Evolutionary conservation across 768 basidiomycete genomes (phyloP).

Genomic region (Lactarius tabidus): DNA sequence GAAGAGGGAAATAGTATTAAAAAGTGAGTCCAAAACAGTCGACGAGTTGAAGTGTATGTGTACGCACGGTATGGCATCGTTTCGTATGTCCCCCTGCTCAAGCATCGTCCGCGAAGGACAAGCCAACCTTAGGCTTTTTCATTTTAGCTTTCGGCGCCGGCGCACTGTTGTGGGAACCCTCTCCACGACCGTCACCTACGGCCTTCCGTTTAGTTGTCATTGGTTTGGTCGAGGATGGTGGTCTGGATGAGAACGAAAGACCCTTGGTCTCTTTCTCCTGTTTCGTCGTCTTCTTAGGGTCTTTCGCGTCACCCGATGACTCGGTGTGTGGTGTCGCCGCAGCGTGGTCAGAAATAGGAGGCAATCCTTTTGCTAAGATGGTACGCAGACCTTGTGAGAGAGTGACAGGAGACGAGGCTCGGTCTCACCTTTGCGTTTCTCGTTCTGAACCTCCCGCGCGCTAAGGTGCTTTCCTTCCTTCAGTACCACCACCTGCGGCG

Average conservation of each 20-base stretch:
- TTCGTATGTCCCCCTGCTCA: conserved; percentile 28
- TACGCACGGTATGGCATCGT: not conserved
- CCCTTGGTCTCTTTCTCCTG: conserved; percentile 27
- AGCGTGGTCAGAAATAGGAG: conserved; percentile 44
- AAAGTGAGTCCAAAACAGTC: not conserved
- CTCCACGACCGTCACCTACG: conserved; percentile 32
- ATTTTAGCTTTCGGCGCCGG: conserved; percentile 47
- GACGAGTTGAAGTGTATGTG: not conserved
- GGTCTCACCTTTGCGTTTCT: conserved; percentile 61
- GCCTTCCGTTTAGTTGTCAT: conserved; percentile 34
- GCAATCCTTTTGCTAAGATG: conserved; percentile 54
- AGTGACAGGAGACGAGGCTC: conserved; percentile 3
- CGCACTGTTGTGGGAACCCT: conserved; percentile 24
- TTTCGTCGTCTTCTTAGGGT: conserved; percentile 2
- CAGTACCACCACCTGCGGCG: conserved; percentile 84
- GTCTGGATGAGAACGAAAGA: conserved; percentile 41
- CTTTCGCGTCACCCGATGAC: not conserved
- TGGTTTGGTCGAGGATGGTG: conserved; percentile 21
- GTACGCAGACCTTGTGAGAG: not conserved
- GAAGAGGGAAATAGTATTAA: not conserved
- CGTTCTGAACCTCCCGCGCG: conserved; percentile 71
- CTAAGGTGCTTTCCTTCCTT: conserved; percentile 85
- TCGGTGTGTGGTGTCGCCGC: not conserved
- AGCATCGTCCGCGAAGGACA: conserved; percentile 60
- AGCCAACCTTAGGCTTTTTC: conserved; percentile 44